These are phyloP conservation scores for Verbascum thapsus DNA, from an alignment of 257 asterid genomes.

Conservation along the genomic window DNA sequence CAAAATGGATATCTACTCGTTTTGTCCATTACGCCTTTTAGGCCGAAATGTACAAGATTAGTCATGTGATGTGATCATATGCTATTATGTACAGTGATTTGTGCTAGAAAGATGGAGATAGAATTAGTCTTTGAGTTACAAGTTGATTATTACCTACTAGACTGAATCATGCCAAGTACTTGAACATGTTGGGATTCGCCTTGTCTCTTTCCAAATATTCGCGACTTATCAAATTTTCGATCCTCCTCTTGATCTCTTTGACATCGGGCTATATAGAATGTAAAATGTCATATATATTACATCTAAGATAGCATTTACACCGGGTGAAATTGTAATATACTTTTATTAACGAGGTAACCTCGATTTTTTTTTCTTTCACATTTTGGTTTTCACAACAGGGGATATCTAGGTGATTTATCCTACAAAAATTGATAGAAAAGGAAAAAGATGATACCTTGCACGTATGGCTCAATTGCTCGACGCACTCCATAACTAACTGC, in stretches of 20 bases:
- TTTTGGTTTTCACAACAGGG: too few species aligned
- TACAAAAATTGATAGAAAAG: neutral
- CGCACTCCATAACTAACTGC: conserved; percentile 95
- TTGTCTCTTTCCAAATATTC: conserved; percentile 95
- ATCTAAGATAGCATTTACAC: neutral
- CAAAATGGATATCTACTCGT: conserved; percentile 19
- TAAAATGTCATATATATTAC: conserved; percentile 23
- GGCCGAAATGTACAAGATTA: conserved; percentile 37
- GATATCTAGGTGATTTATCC: too few species aligned
- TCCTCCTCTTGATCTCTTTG: conserved; percentile 95
- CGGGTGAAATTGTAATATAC: too few species aligned
- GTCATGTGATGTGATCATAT: conserved; percentile 25
- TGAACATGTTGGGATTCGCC: conserved; percentile 89
- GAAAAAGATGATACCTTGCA: conserved; percentile 63
- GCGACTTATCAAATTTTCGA: conserved; percentile 90
- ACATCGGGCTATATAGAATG: conserved; percentile 79
- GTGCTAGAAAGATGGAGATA: too few species aligned
- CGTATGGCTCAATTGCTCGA: conserved; percentile 94
- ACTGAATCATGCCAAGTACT: conserved; percentile 80
- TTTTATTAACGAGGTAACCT: too few species aligned
- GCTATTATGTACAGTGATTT: conserved; percentile 31
- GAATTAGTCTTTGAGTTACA: too few species aligned
- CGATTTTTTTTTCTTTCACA: too few species aligned
- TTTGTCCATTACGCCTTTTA: conserved; percentile 21
- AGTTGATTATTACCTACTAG: conserved; percentile 15